Conservation (phyloP, 2,329 filamentous ascomycete species). For the Xylariales sp. region DNA sequence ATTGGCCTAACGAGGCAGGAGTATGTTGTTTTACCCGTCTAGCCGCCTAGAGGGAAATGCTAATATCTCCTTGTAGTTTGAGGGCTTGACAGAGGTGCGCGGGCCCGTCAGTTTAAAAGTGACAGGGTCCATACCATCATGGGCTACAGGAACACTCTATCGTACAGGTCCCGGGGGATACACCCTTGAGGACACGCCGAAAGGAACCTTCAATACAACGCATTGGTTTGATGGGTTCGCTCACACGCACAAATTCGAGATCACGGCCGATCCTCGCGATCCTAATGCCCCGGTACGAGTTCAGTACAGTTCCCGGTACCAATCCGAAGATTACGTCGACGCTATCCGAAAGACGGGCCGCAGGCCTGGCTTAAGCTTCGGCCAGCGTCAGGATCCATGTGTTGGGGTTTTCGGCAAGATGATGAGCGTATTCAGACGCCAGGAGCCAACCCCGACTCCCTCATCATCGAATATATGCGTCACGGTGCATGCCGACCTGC, state of each 20-base stretch:
- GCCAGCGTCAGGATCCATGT: conserved; percentile 78
- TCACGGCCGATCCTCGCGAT: conserved; percentile 56
- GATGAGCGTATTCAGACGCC: conserved; percentile 66
- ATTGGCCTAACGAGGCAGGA: conserved; percentile 64
- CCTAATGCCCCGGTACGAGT: conserved; percentile 57
- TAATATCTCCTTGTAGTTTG: conserved; percentile 63
- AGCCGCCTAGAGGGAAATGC: conserved; percentile 4
- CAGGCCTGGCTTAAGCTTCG: conserved; percentile 71
- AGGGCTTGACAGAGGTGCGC: conserved; percentile 73
- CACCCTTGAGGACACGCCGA: conserved; percentile 67
- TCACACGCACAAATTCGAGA: conserved; percentile 78
- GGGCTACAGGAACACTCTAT: conserved; percentile 77
- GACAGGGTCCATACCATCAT: conserved; percentile 74
- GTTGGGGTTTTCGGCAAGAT: conserved; percentile 78
- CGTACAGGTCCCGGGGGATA: conserved; percentile 78
- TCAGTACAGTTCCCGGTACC: conserved; percentile 77
- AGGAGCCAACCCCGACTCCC: conserved; percentile 42
- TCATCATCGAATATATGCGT: conserved; percentile 71
- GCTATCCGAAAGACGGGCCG: conserved; percentile 70
- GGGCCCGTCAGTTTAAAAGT: conserved; percentile 73
- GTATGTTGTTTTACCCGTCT: conserved; percentile 50
- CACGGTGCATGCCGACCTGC: conserved; percentile 72
- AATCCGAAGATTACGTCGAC: conserved; percentile 72
- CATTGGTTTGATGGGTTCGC: conserved; percentile 88
- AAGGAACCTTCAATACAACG: conserved; percentile 69